phyloP scores from a whole-genome alignment of 2,329 filamentous ascomycete genomes.

The Knoxdaviesia capensis region DNA sequence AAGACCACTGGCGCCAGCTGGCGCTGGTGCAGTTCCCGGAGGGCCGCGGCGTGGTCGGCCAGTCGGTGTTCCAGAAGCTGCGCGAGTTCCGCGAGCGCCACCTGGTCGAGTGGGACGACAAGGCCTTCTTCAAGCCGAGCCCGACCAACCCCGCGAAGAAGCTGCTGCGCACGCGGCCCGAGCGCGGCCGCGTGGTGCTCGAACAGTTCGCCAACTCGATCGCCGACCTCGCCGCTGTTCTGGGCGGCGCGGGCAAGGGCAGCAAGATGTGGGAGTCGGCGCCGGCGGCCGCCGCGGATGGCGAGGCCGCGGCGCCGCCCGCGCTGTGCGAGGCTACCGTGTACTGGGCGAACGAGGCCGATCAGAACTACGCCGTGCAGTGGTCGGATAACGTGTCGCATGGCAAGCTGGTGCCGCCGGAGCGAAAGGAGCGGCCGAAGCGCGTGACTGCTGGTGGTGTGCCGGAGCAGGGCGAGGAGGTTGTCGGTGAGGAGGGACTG shows the following conservation, averaged over 20 bases:
- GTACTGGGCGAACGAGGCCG: conserved; percentile 28
- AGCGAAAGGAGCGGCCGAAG: neutral
- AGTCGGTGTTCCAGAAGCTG: conserved; percentile 39
- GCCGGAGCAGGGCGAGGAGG: conserved; percentile 3
- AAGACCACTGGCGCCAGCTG: conserved; percentile 46
- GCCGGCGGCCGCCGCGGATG: conserved; percentile 8
- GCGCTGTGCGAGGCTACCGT: conserved; percentile 22
- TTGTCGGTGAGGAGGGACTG: neutral
- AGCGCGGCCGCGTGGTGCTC: conserved; percentile 32
- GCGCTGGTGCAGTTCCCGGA: conserved; percentile 36
- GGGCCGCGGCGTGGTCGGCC: conserved; percentile 31
- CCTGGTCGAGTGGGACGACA: conserved; percentile 37
- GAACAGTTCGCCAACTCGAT: conserved; percentile 41
- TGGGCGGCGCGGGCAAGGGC: conserved; percentile 28
- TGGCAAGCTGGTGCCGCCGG: conserved; percentile 12
- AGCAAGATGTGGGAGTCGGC: conserved; percentile 20
- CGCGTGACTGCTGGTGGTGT: conserved; percentile 4
- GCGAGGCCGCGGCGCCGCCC: conserved; percentile 6
- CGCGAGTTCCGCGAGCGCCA: conserved; percentile 44
- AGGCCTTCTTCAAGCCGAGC: conserved; percentile 19
- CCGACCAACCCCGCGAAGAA: conserved; percentile 13
- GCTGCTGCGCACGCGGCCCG: conserved; percentile 16
- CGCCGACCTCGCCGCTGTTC: conserved; percentile 41
- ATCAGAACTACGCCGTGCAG: conserved; percentile 22
- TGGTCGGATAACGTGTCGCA: conserved; percentile 37